These are phyloP conservation scores for Nakazawaea ishiwadae DNA, from an alignment of 805 yeast species.

Conservation along the genomic window DNA sequence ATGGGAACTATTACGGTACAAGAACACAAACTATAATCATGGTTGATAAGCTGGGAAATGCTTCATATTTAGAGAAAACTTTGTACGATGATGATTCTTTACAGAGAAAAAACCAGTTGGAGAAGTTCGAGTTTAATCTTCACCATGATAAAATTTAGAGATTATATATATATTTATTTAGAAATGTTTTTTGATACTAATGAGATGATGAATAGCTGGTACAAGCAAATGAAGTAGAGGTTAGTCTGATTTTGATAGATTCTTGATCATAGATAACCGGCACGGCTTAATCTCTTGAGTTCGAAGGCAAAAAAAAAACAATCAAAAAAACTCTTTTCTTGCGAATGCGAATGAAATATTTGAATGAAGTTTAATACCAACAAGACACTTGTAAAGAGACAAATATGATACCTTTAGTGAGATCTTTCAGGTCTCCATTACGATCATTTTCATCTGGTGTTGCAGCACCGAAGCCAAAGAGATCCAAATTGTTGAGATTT, in stretches of 20 bases:
- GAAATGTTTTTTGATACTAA: no score
- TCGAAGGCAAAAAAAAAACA: no score
- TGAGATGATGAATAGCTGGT: no score
- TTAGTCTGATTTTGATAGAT: no score
- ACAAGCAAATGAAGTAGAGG: no score
- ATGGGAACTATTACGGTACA: slow-evolving; percentile 74
- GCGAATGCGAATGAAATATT: neutral
- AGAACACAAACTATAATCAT: slow-evolving; percentile 79
- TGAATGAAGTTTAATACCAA: no score
- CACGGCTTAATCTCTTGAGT: no score
- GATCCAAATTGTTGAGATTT: neutral
- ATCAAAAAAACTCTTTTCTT: no score
- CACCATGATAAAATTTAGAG: neutral
- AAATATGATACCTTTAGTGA: neutral
- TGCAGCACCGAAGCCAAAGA: neutral
- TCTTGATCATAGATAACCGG: no score
- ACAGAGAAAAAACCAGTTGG: neutral
- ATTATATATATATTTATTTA: neutral
- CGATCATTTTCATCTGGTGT: neutral
- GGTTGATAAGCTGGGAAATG: slow-evolving; percentile 42
- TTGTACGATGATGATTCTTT: slow-evolving; percentile 31
- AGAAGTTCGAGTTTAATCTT: neutral
- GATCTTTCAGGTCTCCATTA: neutral
- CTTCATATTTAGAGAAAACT: slow-evolving; percentile 60
- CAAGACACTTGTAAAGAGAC: neutral